Conservation (phyloP, 108 stramenopile genomes). For the Mediolabrus comicus region DNA sequence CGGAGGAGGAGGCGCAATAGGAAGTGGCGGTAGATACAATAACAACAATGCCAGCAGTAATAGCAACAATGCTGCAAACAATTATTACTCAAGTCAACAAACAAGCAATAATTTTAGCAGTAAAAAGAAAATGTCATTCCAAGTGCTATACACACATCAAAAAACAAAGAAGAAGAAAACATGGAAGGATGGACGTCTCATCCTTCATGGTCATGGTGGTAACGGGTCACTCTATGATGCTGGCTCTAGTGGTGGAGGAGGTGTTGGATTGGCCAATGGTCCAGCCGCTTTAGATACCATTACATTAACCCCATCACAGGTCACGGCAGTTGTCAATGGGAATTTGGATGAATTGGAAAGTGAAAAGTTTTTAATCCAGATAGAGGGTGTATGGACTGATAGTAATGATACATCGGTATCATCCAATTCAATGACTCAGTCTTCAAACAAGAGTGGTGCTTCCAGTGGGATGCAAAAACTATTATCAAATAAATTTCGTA, state of each 20-base stretch:
- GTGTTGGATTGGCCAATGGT: slow-evolving; percentile 24
- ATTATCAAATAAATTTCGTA: slow-evolving; percentile 59
- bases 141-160: slow-evolving; percentile 71
- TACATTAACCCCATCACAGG: slow-evolving; percentile 36
- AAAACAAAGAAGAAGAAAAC: slow-evolving; percentile 82
- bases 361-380: slow-evolving; percentile 47
- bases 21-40: no score
- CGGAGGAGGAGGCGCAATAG: no score
- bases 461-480: slow-evolving; percentile 60
- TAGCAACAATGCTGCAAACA: not conserved
- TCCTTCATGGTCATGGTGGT: slow-evolving; percentile 7
- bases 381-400: slow-evolving; percentile 19
- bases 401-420: not conserved
- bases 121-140: slow-evolving; percentile 13
- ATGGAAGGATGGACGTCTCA: slow-evolving; percentile 78
- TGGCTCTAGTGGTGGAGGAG: slow-evolving; percentile 44
- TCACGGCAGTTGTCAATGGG: not conserved
- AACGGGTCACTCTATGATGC: slow-evolving; percentile 53
- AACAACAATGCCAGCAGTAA: not conserved
- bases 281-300: slow-evolving; percentile 28
- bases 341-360: slow-evolving; percentile 11
- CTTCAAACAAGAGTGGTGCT: not conserved
- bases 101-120: not conserved
- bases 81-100: not conserved
- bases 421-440: not conserved